phyloP scores from a whole-genome alignment of 306 rosid species.

The Echinosophora koreensis region DNA sequence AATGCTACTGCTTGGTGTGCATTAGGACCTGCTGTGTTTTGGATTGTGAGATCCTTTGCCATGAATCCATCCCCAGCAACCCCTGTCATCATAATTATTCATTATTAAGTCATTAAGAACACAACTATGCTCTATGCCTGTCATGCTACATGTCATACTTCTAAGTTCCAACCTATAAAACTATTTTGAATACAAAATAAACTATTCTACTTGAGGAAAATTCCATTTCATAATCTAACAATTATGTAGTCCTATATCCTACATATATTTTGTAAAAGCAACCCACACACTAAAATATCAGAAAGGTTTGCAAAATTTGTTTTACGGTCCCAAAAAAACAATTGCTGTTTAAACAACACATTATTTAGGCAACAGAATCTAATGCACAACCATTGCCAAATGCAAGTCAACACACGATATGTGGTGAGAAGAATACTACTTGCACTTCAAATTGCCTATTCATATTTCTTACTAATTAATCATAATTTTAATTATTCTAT shows the following conservation, averaged over 20 bases:
- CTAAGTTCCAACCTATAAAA: not conserved
- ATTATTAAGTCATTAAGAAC: not conserved
- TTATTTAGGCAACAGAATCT: not conserved
- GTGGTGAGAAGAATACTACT: too few species aligned
- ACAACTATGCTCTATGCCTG: not conserved
- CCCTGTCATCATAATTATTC: constrained; percentile 52
- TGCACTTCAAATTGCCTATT: too few species aligned
- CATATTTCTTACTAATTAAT: too few species aligned
- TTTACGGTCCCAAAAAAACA: not conserved
- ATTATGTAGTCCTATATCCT: not conserved
- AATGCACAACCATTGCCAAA: not conserved
- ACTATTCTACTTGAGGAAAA: not conserved
- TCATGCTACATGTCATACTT: not conserved
- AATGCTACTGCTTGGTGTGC: constrained; percentile 97
- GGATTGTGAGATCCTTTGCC: constrained; percentile 77
- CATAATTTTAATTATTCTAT: too few species aligned
- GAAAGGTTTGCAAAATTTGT: not conserved
- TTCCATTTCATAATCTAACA: not conserved
- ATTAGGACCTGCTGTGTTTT: constrained; percentile 85
- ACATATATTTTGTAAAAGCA: not conserved
- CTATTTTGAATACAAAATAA: too few species aligned
- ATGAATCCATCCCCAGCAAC: constrained; percentile 93
- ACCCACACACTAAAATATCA: not conserved
- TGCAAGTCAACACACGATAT: not conserved
- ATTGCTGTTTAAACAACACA: not conserved